Evolutionary conservation across 371 early-diverging fungal genomes (phyloP), one percentile per base, ranked within the genome.

Genomic region (Lichtheimia ramosa): DNA sequence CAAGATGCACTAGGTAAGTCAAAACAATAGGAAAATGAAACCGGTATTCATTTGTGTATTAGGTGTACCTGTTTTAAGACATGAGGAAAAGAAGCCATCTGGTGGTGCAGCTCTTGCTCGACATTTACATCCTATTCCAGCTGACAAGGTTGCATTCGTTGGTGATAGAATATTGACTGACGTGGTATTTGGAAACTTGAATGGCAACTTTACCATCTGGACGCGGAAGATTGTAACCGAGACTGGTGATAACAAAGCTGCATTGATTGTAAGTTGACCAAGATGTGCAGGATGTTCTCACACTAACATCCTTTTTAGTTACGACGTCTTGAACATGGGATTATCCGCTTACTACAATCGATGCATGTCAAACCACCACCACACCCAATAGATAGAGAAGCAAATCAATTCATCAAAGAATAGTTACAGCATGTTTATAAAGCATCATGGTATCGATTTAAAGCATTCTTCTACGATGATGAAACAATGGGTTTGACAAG

Each of bases 81-180:
- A 91, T 41, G 51, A 40, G 3, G 66, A 70, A 25, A 87, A 96
- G 80, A 97, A 97, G 68, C 97, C 97, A 0, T 78, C 79, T 0
- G 92, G 94, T 16, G 94, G 89, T 0, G 62, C 72, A 3, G 82
- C 78, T 27, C 71, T 95, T 0, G 59, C 62, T 8, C 54, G 54
- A 3, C 65, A 66, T 61, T 18, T 77, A 7, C n/a, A 51, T 27
- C 70, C 56, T 23, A 58, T 68, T 23, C 41, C 60, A 7, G 73
- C 86, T 0, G 23, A 48, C 0, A 63, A 84, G 48, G 78, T 92
- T 8, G 92, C 88, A 0, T 83, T 96, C 51, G 89, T 94, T 0
- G 97, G 97, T 6, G 97, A 96, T 64, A 85, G 97, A 2, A 71
- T 95, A 16, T 63, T 93, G 21, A 97, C 97, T 0, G 97, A 97